Percentiles rank a stretch among this genome's conserved stretches.
These are phyloP conservation scores for Polytrichum formosum DNA, from an alignment of 225 moss, liverwort and hornwort genomes.

Conservation along the genomic window DNA sequence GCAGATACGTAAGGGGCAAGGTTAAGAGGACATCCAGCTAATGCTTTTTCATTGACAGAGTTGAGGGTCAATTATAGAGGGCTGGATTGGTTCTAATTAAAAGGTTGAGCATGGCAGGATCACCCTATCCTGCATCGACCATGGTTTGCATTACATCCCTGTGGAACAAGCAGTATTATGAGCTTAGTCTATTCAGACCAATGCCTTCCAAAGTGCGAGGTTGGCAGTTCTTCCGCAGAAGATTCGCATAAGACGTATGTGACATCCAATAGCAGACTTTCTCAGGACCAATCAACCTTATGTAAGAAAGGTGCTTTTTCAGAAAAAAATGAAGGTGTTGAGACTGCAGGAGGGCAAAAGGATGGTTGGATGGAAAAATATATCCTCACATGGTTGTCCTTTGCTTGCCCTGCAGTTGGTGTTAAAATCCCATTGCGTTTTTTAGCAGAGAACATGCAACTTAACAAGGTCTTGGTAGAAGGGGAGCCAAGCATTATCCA, in stretches of 20 bases:
- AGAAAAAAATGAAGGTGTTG: not conserved
- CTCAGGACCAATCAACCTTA: not conserved
- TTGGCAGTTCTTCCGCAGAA: not conserved
- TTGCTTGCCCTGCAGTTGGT: slow-evolving; percentile 60
- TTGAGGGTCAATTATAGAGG: too few relatives aligned
- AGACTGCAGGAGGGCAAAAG: slow-evolving; percentile 1
- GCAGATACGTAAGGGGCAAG: too few relatives aligned
- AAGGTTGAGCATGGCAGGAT: slow-evolving; percentile 50
- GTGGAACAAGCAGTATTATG: slow-evolving; percentile 83
- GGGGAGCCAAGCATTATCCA: too few relatives aligned
- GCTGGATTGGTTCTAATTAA: too few relatives aligned
- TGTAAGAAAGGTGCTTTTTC: slow-evolving; percentile 4
- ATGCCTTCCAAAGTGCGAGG: too few relatives aligned
- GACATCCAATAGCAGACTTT: too few relatives aligned
- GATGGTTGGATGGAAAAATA: slow-evolving; percentile 34
- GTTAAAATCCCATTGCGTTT: slow-evolving; percentile 50
- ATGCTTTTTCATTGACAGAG: too few relatives aligned
- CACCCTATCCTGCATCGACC: slow-evolving; percentile 81
- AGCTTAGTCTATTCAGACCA: slow-evolving; percentile 47
- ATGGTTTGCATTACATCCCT: slow-evolving; percentile 87
- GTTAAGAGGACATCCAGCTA: too few relatives aligned
- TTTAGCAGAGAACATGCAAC: slow-evolving; percentile 22
- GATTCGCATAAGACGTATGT: not conserved
- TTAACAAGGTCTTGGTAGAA: too few relatives aligned
- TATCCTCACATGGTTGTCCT: slow-evolving; percentile 72